These are phyloP conservation scores for Fusarium verrucosum DNA, from an alignment of 2,329 filamentous ascomycete genomes.

Conservation along the genomic window DNA sequence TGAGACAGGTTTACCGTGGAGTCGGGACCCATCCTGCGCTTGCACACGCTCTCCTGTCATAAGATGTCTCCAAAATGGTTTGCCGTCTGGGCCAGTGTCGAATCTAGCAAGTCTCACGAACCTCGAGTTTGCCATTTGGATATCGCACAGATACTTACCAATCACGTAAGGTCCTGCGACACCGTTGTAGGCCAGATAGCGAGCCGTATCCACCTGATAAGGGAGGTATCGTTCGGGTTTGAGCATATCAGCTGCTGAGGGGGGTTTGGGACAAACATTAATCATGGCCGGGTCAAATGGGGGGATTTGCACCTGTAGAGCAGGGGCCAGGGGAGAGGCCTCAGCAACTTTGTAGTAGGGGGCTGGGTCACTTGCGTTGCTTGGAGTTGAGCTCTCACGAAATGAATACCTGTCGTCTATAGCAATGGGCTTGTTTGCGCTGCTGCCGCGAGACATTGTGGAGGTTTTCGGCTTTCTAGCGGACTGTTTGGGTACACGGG, in stretches of 20 bases:
- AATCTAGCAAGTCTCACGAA: conserved; percentile 29
- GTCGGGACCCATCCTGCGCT: neutral
- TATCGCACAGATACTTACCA: conserved; percentile 36
- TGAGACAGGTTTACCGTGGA: conserved; percentile 17
- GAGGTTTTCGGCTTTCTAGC: neutral
- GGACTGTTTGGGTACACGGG: neutral
- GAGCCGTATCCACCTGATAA: conserved; percentile 34
- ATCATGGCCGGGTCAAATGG: neutral
- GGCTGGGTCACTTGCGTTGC: neutral
- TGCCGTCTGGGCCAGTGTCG: neutral
- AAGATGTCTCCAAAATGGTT: conserved; percentile 24
- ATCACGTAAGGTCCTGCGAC: conserved; percentile 36
- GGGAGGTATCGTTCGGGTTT: neutral
- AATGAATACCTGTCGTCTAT: neutral
- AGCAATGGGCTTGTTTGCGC: neutral
- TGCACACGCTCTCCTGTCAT: conserved; percentile 7
- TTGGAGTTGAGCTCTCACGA: neutral
- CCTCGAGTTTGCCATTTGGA: conserved; percentile 13
- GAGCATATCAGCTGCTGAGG: conserved; percentile 4
- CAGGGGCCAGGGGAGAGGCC: neutral
- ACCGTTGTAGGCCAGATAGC: conserved; percentile 22
- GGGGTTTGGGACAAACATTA: conserved; percentile 9
- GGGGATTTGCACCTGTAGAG: neutral
- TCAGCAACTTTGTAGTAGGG: neutral
- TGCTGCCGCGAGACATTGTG: neutral